Base-by-base conservation (phyloP, 2,329 filamentous ascomycete species). In the Colletotrichum camelliae region DNA sequence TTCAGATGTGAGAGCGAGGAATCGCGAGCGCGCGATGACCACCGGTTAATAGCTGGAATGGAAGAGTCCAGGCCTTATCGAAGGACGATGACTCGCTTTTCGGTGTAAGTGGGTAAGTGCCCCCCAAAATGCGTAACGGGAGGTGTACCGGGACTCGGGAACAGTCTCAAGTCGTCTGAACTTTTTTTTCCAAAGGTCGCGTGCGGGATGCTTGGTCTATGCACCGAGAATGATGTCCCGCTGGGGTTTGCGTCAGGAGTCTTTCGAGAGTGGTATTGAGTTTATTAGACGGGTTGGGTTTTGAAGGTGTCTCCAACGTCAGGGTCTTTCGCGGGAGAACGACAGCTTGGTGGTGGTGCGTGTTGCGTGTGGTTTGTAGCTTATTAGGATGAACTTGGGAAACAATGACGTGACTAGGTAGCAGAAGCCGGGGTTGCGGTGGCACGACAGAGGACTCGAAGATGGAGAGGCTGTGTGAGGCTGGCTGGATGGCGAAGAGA, bases 81-180 rank as follows among this genome's bases (percentile, higher is more conserved):
- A 29, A 43, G 21, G 27, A 29, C n/a, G 57, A 64, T 35, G 39
- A 37, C 21, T 75, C 48, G 67, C 33, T 62, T 67, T 33, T 55
- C 60, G 72, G 43, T 57, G 71, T 52, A 64, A 66, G 60, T 62
- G 52, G 74, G 61, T 64, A 67, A 62, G 29, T 52, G 43, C 55
- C 37, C 52, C 24, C 31, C 57, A 43, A 64, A 39, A 75, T 62
- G 39, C 71, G 74, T 68, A 70, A 76, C 71, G 33, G 52, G 70
- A 64, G 37, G 31, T 74, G 71, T 65, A 70, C 70, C 71, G 70
- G 70, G 74, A 69, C 48, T 61, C 74, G 70, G 61, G 65, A 69
- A 69, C 39, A 64, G 72, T 77, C 75, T 75, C 75, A 76, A 76
- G 72, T 72, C 75, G 72, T 77, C 72, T 76, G 72, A 72, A 72